These are phyloP conservation scores for Eutrema yunnanense DNA, from an alignment of 345 rosid species.

Conservation along the genomic window DNA sequence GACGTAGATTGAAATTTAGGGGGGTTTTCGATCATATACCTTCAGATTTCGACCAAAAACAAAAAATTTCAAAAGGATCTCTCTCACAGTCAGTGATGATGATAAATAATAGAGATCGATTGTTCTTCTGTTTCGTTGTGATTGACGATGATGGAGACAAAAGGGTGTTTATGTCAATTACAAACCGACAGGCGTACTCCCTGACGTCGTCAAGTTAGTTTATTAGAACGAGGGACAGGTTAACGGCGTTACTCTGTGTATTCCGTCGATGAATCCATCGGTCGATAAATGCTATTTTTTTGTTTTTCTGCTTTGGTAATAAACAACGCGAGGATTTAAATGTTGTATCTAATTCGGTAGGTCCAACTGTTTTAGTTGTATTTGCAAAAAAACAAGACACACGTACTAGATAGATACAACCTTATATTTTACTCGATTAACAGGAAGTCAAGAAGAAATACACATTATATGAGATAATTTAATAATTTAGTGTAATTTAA, in stretches of 20 bases:
- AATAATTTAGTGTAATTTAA: too few relatives aligned
- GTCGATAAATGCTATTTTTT: conserved; percentile 2
- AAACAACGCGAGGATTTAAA: not conserved
- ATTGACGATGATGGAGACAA: not conserved
- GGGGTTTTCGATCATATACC: not conserved
- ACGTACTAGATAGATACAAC: not conserved
- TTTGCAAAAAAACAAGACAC: not conserved
- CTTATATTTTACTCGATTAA: not conserved
- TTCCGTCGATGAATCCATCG: not conserved
- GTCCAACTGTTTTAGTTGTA: conserved; percentile 15
- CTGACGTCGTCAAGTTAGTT: conserved; percentile 24
- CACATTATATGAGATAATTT: not conserved
- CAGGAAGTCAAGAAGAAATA: not conserved
- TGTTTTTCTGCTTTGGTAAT: not conserved
- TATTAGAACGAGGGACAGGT: not conserved
- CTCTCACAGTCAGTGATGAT: conserved; percentile 22
- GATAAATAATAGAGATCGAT: not conserved
- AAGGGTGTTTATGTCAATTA: conserved; percentile 22
- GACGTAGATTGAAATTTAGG: not conserved
- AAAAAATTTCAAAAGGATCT: not conserved
- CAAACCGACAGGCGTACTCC: not conserved
- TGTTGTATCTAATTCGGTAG: conserved; percentile 17
- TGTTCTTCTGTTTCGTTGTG: not conserved
- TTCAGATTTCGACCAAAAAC: not conserved
- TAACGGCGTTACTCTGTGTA: conserved; percentile 17